These are phyloP conservation scores for Vanrija pseudolonga DNA, from an alignment of 1,284 basidiomycete species.

Conservation along the genomic window DNA sequence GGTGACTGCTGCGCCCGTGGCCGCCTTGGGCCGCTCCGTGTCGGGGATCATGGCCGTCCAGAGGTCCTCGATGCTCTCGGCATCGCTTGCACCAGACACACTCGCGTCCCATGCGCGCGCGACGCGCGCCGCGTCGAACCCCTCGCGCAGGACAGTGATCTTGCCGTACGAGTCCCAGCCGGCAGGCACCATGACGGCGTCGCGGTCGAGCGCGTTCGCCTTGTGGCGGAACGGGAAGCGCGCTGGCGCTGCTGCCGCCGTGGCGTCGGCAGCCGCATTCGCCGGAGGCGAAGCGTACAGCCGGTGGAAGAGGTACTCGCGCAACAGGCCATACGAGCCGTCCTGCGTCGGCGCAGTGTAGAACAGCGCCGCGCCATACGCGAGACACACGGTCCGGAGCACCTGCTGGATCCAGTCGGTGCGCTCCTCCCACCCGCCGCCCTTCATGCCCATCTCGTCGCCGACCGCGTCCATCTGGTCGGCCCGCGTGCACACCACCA, in stretches of 20 bases:
- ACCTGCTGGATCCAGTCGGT: conserved; percentile 95
- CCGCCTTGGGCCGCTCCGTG: conserved; percentile 21
- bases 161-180: conserved; percentile 99
- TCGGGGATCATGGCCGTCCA: conserved; percentile 49
- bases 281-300: conserved; percentile 61
- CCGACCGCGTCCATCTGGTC: conserved; percentile 76
- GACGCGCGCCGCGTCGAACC: conserved; percentile 79
- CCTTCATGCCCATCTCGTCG: conserved; percentile 59
- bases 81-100: conserved; percentile 44
- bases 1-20: conserved; percentile 14
- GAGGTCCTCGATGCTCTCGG: conserved; percentile 39
- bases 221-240: conserved; percentile 78
- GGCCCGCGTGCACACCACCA: conserved; percentile 87
- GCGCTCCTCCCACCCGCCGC: conserved; percentile 85
- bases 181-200: conserved; percentile 83
- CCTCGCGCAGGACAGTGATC: conserved; percentile 83
- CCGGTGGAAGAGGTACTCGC: conserved; percentile 82
- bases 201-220: conserved; percentile 87
- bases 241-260: conserved; percentile 57
- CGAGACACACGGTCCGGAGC: conserved; percentile 82
- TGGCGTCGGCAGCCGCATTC: conserved; percentile 9
- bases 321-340: conserved; percentile 69
- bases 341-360: conserved; percentile 79
- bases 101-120: conserved; percentile 73
- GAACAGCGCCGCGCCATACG: conserved; percentile 89